Evolutionary conservation across 108 stramenopile species (phyloP).

Genomic region (Fistulifera pelliculosa): DNA sequence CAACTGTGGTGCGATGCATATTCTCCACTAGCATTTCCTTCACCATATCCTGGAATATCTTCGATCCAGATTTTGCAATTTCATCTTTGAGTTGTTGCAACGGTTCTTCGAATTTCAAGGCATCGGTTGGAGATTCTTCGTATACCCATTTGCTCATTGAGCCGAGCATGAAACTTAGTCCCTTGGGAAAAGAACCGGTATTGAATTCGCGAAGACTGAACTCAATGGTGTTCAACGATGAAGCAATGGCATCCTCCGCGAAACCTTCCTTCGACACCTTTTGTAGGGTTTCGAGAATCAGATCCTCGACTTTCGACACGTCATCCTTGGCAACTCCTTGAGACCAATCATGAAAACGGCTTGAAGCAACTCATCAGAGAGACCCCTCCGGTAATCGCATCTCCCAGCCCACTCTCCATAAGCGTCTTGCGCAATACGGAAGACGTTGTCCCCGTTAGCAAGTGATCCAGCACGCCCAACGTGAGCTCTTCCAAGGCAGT

Average conservation of each 20-base stretch:
- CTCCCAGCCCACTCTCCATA: slow-evolving; percentile 85
- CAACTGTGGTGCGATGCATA: slow-evolving; percentile 86
- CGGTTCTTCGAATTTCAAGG: slow-evolving; percentile 86
- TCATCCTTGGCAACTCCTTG: slow-evolving; percentile 78
- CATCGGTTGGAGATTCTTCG: slow-evolving; percentile 79
- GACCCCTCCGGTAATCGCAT: slow-evolving; percentile 90
- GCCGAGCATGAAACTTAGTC: slow-evolving; percentile 92
- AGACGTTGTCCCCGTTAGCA: slow-evolving; percentile 89
- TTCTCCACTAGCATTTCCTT: slow-evolving; percentile 77
- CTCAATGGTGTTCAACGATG: slow-evolving; percentile 93
- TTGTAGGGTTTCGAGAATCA: slow-evolving; percentile 71
- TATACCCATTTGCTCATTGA: slow-evolving; percentile 92
- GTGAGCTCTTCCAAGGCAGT: slow-evolving; percentile 75
- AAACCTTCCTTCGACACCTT: slow-evolving; percentile 88
- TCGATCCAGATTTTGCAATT: slow-evolving; percentile 65
- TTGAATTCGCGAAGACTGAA: slow-evolving; percentile 95
- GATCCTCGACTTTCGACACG: slow-evolving; percentile 65
- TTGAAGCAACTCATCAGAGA: slow-evolving; percentile 87
- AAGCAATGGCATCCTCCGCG: slow-evolving; percentile 73
- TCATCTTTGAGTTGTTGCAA: slow-evolving; percentile 79
- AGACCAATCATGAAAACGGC: slow-evolving; percentile 88
- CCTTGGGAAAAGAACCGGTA: slow-evolving; percentile 95
- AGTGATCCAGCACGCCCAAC: slow-evolving; percentile 82
- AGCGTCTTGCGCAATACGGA: slow-evolving; percentile 86
- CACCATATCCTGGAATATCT: slow-evolving; percentile 82